Evolutionary conservation across 176 grass and related monocot genomes (phyloP), one percentile per base, ranked within the genome.

Genomic region (Juncus effusus): DNA sequence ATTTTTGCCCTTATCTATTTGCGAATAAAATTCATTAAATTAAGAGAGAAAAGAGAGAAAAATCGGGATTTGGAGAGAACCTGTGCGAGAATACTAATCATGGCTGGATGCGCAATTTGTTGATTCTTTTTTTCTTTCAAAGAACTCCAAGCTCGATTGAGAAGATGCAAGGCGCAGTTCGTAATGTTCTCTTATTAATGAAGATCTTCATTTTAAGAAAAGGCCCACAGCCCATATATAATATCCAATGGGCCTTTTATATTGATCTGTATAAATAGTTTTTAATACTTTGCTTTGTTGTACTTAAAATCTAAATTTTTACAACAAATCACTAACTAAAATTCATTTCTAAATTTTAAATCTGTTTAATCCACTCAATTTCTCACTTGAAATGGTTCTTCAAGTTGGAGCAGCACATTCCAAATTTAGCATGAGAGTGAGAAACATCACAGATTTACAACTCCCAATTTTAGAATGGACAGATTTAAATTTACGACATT

Each of bases 61-160:
- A 52, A 60, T 44, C 9, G 50, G 57, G 56, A 69, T 44, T 58
- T 39, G n/a, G 51, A 11, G 10, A 2, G 58, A 62, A 82, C 79
- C 79, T 82, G 79, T 40, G 72, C 40, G 40, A 82, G 64, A 56
- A 82, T 82, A 16, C 73, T 76, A 47, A 82, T 82, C 79, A 76
- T 82, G 56, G 36, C 36, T 55, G 56, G 36, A 11, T 55, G 36
- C 12, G 7, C 38, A 58, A 55, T 67, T 77, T 19, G 16, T 39
- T 62, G 14, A 16, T 40, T 56, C 13, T 28, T 28, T 57, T 45
- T 37, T 15, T 47, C 9, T 56, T 63, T 38, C 6, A 55, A 41
- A 42, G 44, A 42, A 40, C 0, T 35, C 53, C 60, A 28, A n/a
- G 37, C 47, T 76, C 12, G 40, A 59, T 39, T 16, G 54, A 51